Evolutionary conservation across 2,329 filamentous ascomycete species (phyloP).

Genomic region (Talaromyces sp.): DNA sequence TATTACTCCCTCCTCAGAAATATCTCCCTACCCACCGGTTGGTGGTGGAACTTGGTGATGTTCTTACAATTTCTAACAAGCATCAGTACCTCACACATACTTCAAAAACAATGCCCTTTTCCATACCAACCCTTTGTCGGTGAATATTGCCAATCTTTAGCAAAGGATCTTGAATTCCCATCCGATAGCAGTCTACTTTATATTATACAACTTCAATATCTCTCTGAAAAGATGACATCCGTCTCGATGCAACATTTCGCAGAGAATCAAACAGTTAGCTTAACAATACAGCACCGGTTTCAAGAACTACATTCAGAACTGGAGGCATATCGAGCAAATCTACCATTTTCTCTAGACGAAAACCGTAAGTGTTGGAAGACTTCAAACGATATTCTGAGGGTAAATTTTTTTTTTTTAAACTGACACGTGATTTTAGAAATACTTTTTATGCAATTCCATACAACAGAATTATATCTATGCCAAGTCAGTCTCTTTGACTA

Average conservation of each 20-base stretch:
- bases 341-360: not conserved
- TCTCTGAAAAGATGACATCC: not conserved
- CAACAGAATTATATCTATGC: constrained; percentile 26
- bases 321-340: not conserved
- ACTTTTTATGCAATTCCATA: constrained; percentile 29
- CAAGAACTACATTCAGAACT: not conserved
- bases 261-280: not conserved
- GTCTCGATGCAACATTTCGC: not conserved
- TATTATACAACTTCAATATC: not conserved
- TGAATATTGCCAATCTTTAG: not conserved
- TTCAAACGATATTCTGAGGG: not conserved
- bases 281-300: not conserved
- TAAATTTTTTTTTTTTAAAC: not conserved
- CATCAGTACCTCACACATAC: not conserved
- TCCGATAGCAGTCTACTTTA: not conserved
- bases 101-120: not conserved
- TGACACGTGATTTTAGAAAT: constrained; percentile 17
- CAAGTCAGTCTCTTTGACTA: constrained; percentile 17
- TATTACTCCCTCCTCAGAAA: not conserved
- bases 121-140: not conserved
- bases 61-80: not conserved
- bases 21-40: not conserved
- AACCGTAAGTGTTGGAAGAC: not conserved
- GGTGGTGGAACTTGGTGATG: not conserved
- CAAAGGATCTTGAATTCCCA: not conserved